Percentiles rank a stretch among this genome's conserved stretches.
phyloP scores from a whole-genome alignment of 2,329 filamentous ascomycete species.

The Stachybotrys elegans region DNA sequence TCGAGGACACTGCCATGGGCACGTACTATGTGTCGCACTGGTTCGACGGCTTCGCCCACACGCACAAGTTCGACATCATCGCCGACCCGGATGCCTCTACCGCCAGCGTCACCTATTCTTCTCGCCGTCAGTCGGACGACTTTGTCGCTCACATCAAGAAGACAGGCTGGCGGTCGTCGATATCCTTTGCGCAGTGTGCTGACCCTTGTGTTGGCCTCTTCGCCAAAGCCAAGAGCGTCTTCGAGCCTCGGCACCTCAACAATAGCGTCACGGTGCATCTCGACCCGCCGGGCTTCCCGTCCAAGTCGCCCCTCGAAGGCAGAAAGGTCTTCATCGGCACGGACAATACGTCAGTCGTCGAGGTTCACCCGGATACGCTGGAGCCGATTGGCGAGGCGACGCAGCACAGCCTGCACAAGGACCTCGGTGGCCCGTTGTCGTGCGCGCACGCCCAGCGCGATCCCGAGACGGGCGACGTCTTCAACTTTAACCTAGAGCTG shows the following conservation, averaged over 20 bases:
- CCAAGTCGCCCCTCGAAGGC: constrained; percentile 16
- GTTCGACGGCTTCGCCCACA: constrained; percentile 73
- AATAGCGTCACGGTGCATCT: constrained; percentile 64
- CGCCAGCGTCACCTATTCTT: constrained; percentile 60
- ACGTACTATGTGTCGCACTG: constrained; percentile 64
- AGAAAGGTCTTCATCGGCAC: constrained; percentile 50
- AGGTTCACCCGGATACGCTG: constrained; percentile 64
- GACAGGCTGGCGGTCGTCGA: constrained; percentile 48
- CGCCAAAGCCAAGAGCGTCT: constrained; percentile 63
- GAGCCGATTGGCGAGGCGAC: constrained; percentile 62
- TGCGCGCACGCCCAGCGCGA: constrained; percentile 70
- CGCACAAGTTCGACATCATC: constrained; percentile 68
- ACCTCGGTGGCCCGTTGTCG: constrained; percentile 61
- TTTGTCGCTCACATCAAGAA: constrained; percentile 56
- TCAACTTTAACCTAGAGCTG: constrained; percentile 75
- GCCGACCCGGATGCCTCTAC: constrained; percentile 24
- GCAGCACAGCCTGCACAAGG: constrained; percentile 60
- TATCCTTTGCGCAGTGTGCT: constrained; percentile 65
- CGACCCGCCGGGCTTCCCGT: constrained; percentile 55
- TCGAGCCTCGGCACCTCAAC: constrained; percentile 34
- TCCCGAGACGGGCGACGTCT: constrained; percentile 67
- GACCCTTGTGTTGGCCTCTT: constrained; percentile 74
- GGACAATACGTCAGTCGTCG: constrained; percentile 52
- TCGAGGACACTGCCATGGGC: constrained; percentile 54
- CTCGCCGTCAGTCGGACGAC: constrained; percentile 61